phyloP scores from a whole-genome alignment of 495 filamentous ascomycete genomes.

The Melanomma pulvis-pyrius region DNA sequence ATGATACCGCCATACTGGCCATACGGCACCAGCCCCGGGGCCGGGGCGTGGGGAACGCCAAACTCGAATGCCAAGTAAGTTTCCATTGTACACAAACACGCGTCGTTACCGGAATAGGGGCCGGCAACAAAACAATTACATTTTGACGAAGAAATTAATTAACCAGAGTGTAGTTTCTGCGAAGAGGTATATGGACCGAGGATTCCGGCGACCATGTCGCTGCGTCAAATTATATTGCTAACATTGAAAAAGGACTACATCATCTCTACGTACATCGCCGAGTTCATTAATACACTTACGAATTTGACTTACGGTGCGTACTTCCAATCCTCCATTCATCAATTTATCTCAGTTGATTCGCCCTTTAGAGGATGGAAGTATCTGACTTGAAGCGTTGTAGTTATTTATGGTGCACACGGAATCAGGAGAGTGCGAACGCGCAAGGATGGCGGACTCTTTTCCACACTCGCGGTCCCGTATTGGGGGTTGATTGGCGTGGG shows the following conservation, averaged over 20 bases:
- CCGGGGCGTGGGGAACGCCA: slow-evolving; percentile 21
- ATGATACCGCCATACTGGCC: slow-evolving; percentile 18
- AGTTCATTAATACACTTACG: slow-evolving; percentile 60
- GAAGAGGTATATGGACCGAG: slow-evolving; percentile 27
- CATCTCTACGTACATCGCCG: slow-evolving; percentile 57
- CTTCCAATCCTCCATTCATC: no score
- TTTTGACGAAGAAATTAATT: background rate
- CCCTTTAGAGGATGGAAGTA: background rate
- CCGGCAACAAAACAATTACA: background rate
- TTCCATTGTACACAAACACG: background rate
- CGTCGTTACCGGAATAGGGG: background rate
- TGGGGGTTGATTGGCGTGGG: slow-evolving; percentile 60
- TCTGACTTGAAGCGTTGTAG: background rate
- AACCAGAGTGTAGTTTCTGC: slow-evolving; percentile 29
- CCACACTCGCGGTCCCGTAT: slow-evolving; percentile 48
- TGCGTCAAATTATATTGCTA: background rate
- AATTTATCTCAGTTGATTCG: background rate
- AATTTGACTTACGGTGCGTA: slow-evolving; percentile 55
- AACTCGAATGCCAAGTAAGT: slow-evolving; percentile 35
- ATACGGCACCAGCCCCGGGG: slow-evolving; percentile 19
- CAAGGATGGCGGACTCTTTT: slow-evolving; percentile 28
- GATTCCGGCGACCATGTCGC: background rate
- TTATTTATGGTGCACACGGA: slow-evolving; percentile 35
- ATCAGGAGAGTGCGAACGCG: slow-evolving; percentile 22
- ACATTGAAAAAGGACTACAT: slow-evolving; percentile 52